These are phyloP conservation scores for Zoysia japonica DNA, from an alignment of 176 grass and related monocot species.

Conservation along the genomic window DNA sequence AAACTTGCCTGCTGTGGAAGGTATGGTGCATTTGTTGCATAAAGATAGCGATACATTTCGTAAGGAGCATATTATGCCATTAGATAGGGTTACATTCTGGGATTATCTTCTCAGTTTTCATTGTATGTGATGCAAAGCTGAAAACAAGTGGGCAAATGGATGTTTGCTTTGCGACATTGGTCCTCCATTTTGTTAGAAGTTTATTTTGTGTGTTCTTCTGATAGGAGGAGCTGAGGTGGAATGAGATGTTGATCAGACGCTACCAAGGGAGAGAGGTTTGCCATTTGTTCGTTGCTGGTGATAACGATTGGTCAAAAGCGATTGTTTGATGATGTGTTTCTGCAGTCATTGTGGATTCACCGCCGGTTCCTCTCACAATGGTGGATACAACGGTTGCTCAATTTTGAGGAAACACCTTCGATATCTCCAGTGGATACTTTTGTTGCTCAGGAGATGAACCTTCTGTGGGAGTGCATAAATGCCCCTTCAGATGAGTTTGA, in stretches of 20 bases:
- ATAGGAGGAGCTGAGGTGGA: constrained; percentile 82
- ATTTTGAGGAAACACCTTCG: constrained; percentile 17
- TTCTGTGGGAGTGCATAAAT: constrained; percentile 49
- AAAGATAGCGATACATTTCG: constrained; percentile 7
- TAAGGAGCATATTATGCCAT: constrained; percentile 8
- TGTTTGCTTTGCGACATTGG: constrained; percentile 18
- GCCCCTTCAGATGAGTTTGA: constrained; percentile 32
- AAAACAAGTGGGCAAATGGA: constrained; percentile 6
- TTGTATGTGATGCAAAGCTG: constrained; percentile 4
- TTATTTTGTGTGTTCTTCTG: constrained; percentile 22
- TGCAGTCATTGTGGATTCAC: constrained; percentile 86
- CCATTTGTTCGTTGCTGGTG: not conserved
- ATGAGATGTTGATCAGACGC: constrained; percentile 70
- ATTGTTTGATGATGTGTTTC: not conserved
- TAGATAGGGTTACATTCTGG: constrained; percentile 6
- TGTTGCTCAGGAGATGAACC: constrained; percentile 58
- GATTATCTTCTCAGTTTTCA: constrained; percentile 14
- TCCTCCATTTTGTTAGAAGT: constrained; percentile 19
- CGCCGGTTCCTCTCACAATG: constrained; percentile 71
- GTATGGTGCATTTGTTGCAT: constrained; percentile 30
- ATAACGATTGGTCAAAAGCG: not conserved
- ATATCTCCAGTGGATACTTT: constrained; percentile 50
- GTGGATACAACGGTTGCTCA: constrained; percentile 57
- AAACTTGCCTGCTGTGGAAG: constrained; percentile 49
- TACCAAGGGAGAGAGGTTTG: constrained; percentile 88